phyloP scores from a whole-genome alignment of 1,139 yeast genomes.

The Scheffersomyces segobiensis region DNA sequence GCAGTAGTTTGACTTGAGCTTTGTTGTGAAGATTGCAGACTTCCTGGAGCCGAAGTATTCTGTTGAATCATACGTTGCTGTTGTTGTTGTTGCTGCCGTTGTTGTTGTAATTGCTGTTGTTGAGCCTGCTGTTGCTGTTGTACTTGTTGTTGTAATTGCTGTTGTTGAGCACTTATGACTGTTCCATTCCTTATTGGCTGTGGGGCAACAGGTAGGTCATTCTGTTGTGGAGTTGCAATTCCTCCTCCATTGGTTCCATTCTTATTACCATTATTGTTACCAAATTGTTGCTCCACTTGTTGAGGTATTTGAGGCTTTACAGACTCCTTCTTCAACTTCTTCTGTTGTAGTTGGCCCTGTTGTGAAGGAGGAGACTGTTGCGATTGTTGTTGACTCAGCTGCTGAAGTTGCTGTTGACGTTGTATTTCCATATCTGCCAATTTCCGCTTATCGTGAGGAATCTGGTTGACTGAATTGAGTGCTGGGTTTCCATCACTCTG shows the following conservation, averaged over 20 bases:
- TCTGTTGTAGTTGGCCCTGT: conserved; percentile 5
- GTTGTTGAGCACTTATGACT: conserved; percentile 4
- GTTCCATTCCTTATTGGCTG: conserved; percentile 5
- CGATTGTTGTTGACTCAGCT: conserved; percentile 1
- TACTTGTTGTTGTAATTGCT: conserved; percentile 5
- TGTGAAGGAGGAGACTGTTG: not conserved
- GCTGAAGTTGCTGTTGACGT: conserved; percentile 1
- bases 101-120: conserved; percentile 5
- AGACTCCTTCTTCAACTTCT: conserved; percentile 6
- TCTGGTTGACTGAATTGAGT: conserved; percentile 40
- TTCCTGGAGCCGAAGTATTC: conserved; percentile 1
- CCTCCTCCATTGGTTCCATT: not conserved
- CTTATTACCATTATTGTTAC: conserved; percentile 3
- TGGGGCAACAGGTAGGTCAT: not conserved
- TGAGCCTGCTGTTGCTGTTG: conserved; percentile 8
- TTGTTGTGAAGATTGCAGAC: not conserved
- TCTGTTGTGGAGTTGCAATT: conserved; percentile 2
- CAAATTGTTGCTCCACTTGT: conserved; percentile 13
- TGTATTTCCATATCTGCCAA: conserved; percentile 1
- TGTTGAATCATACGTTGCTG: conserved; percentile 2
- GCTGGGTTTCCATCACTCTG: conserved; percentile 25
- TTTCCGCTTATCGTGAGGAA: conserved; percentile 42
- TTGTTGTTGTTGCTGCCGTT: conserved; percentile 3
- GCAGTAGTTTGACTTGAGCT: not conserved
- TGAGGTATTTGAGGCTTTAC: conserved; percentile 8